A percentile compares a stretch with the other conserved stretches of the same genome.
Evolutionary conservation across 306 rosid species (phyloP).

Genomic region (Fragaria ananassa): DNA sequence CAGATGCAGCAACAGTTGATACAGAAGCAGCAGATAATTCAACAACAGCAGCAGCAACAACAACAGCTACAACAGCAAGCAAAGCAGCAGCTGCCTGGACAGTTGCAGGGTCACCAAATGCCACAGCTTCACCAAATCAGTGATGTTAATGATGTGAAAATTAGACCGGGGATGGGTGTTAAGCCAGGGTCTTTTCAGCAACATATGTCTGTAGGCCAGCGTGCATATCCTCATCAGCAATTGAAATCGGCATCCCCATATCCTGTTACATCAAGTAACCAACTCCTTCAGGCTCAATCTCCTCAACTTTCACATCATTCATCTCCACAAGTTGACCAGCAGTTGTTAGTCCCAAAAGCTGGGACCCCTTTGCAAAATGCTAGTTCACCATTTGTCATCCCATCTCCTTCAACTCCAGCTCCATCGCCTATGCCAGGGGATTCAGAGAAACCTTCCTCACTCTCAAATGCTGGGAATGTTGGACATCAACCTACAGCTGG

Average conservation of each 20-base stretch:
- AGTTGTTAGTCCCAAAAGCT: slow-evolving; percentile 49
- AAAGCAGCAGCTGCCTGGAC: slow-evolving; percentile 66
- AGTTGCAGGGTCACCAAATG: slow-evolving; percentile 63
- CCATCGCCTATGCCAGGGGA: slow-evolving; percentile 83
- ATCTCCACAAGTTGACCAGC: slow-evolving; percentile 92
- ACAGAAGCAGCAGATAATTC: slow-evolving; percentile 26
- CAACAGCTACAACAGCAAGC: slow-evolving; percentile 61
- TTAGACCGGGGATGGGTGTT: slow-evolving; percentile 55
- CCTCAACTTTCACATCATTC: slow-evolving; percentile 86
- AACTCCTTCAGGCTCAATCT: slow-evolving; percentile 71
- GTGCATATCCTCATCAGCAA: slow-evolving; percentile 68
- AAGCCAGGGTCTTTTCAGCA: slow-evolving; percentile 75
- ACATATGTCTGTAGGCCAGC: slow-evolving; percentile 64
- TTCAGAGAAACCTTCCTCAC: slow-evolving; percentile 73
- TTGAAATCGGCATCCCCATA: slow-evolving; percentile 61
- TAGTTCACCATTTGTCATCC: slow-evolving; percentile 73
- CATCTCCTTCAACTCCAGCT: slow-evolving; percentile 92
- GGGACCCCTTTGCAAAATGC: slow-evolving; percentile 83
- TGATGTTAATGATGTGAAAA: slow-evolving; percentile 67
- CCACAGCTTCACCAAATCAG: slow-evolving; percentile 65
- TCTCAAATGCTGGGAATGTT: slow-evolving; percentile 59
- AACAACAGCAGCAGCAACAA: slow-evolving; percentile 36
- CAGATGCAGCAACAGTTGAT: slow-evolving; percentile 34
- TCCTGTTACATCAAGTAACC: slow-evolving; percentile 72
- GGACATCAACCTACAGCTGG: slow-evolving; percentile 62